Evolutionary conservation across 768 basidiomycete species (phyloP).

Genomic region (Lactarius vividus): DNA sequence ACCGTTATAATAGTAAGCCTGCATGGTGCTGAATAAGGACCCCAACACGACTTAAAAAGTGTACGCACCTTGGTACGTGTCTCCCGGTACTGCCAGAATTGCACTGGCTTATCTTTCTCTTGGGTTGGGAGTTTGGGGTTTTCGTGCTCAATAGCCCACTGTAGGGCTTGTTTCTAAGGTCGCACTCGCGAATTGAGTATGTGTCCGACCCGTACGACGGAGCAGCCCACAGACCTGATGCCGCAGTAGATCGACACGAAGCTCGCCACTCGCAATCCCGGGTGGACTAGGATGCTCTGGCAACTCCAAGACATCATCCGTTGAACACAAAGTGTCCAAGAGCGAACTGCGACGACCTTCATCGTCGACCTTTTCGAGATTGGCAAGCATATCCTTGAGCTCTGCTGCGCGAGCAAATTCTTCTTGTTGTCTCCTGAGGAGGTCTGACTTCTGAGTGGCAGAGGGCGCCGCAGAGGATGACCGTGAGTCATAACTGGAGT

Average conservation of each 20-base stretch:
- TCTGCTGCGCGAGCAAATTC: constrained; percentile 61
- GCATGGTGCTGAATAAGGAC: neutral
- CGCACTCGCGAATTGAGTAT: neutral
- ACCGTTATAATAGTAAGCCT: constrained; percentile 73
- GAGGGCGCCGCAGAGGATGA: neutral
- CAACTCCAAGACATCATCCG: constrained; percentile 67
- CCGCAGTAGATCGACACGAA: constrained; percentile 71
- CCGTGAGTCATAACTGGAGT: neutral
- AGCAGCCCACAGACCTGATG: constrained; percentile 60
- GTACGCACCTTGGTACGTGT: constrained; percentile 49
- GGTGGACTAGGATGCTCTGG: constrained; percentile 74
- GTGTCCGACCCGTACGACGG: neutral
- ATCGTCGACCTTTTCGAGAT: constrained; percentile 74
- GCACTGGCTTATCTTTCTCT: constrained; percentile 70
- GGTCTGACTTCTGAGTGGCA: constrained; percentile 33
- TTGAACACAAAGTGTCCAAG: constrained; percentile 64
- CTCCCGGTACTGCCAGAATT: constrained; percentile 82
- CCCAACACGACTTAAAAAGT: neutral
- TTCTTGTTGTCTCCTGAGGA: constrained; percentile 47
- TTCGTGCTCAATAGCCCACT: constrained; percentile 83
- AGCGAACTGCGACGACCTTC: constrained; percentile 69
- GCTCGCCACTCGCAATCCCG: constrained; percentile 57
- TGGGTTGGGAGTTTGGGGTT: constrained; percentile 70
- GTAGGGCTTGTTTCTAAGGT: constrained; percentile 70
- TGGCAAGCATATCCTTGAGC: constrained; percentile 59